These are phyloP conservation scores for Lactuca sativa DNA, from an alignment of 129 eudicot species.

Conservation along the genomic window DNA sequence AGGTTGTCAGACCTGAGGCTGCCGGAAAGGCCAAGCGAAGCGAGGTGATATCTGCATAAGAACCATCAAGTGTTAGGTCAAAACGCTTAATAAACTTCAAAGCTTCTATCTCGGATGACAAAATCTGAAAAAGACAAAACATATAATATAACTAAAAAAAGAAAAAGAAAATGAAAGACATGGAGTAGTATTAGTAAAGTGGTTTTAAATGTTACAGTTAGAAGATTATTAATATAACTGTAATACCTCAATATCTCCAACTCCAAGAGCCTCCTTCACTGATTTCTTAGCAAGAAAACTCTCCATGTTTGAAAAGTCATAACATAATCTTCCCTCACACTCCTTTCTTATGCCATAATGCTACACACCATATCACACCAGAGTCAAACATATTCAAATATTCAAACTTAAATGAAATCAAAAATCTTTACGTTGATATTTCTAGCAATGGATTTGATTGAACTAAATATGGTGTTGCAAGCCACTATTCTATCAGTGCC, in stretches of 20 bases:
- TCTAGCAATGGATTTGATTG: slow-evolving; percentile 63
- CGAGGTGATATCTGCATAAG: slow-evolving; percentile 77
- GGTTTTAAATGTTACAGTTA: slow-evolving; percentile 55
- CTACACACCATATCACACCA: slow-evolving; percentile 44
- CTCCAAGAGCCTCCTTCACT: slow-evolving; percentile 84
- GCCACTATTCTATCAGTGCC: slow-evolving; percentile 83
- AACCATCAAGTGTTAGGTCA: slow-evolving; percentile 79
- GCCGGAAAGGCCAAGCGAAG: slow-evolving; percentile 39
- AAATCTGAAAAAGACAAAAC: slow-evolving; percentile 56
- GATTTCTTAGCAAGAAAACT: slow-evolving; percentile 56
- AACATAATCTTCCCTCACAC: slow-evolving; percentile 93
- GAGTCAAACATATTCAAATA: not conserved
- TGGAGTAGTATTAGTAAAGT: slow-evolving; percentile 9
- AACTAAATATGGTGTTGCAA: slow-evolving; percentile 66
- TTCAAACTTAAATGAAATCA: not conserved
- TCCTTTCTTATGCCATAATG: slow-evolving; percentile 85
- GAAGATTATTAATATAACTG: no score
- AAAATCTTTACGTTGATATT: slow-evolving; percentile 59
- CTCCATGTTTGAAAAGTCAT: slow-evolving; percentile 91
- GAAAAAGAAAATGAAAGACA: not conserved
- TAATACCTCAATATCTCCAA: slow-evolving; percentile 75
- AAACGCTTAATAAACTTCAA: slow-evolving; percentile 59
- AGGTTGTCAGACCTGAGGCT: no score
- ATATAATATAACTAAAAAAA: not conserved
- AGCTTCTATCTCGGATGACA: slow-evolving; percentile 65